These are phyloP conservation scores for Malassezia obtusa DNA, from an alignment of 1,284 basidiomycete genomes.

Conservation along the genomic window DNA sequence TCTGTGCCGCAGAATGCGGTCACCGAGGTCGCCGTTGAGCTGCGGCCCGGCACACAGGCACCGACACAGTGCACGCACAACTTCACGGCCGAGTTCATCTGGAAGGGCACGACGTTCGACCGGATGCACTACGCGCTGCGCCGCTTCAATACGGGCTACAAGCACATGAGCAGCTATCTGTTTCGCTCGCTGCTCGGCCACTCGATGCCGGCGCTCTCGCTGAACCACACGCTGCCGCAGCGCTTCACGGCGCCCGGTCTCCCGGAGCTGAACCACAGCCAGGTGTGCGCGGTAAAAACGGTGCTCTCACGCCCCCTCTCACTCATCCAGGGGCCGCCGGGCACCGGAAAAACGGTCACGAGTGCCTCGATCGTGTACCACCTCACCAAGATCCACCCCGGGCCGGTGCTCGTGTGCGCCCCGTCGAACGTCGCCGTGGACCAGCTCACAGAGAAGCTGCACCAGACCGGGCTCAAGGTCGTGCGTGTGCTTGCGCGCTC, in stretches of 20 bases:
- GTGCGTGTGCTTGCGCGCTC: slow-evolving; percentile 96
- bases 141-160: slow-evolving; percentile 96
- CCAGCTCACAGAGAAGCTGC: slow-evolving; percentile 97
- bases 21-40: slow-evolving; percentile 90
- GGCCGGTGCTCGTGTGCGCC: slow-evolving; percentile 95
- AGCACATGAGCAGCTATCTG: slow-evolving; percentile 96
- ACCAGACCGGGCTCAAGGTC: slow-evolving; percentile 89
- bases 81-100: slow-evolving; percentile 75
- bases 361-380: slow-evolving; percentile 99
- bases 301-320: slow-evolving; percentile 97
- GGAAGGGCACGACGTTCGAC: slow-evolving; percentile 98
- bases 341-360: slow-evolving; percentile 97
- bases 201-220: slow-evolving; percentile 78
- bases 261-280: slow-evolving; percentile 95
- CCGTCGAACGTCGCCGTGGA: slow-evolving; percentile 99
- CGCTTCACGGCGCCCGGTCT: slow-evolving; percentile 90
- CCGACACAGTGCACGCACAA: slow-evolving; percentile 70
- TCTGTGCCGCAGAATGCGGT: slow-evolving; percentile 63
- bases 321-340: slow-evolving; percentile 87
- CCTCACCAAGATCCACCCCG: slow-evolving; percentile 97
- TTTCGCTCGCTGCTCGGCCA: slow-evolving; percentile 97
- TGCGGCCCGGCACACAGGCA: slow-evolving; percentile 82
- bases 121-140: slow-evolving; percentile 99
- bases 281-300: slow-evolving; percentile 98
- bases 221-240: slow-evolving; percentile 66